Evolutionary conservation across 352 stramenopile genomes (phyloP).

Genomic region (Pythium utonaiense): DNA sequence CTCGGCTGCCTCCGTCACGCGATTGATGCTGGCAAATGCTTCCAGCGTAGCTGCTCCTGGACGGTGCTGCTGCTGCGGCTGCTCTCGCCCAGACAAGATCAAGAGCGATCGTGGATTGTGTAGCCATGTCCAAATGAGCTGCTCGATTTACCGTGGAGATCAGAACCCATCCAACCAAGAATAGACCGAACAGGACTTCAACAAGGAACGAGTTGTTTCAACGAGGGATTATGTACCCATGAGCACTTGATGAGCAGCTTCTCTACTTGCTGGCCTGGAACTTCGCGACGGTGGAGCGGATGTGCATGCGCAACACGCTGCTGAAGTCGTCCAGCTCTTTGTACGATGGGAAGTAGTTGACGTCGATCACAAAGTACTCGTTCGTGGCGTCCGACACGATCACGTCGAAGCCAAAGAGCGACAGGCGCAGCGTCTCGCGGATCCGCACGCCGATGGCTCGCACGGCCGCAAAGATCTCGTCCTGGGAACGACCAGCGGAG

Average conservation of each 20-base stretch:
- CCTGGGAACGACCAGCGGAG: conserved; percentile 24
- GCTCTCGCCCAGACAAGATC: neutral
- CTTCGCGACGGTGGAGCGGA: conserved; percentile 23
- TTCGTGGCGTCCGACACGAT: conserved; percentile 61
- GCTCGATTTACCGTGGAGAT: neutral
- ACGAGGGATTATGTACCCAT: conserved; percentile 9
- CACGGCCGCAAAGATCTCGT: conserved; percentile 54
- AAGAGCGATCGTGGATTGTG: neutral
- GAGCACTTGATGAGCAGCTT: neutral
- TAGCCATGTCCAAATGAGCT: neutral
- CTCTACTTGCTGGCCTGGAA: conserved; percentile 4
- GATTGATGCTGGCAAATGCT: neutral
- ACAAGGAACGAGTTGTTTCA: neutral
- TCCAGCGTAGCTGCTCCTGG: neutral
- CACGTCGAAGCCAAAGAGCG: conserved; percentile 84
- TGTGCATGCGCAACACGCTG: conserved; percentile 49
- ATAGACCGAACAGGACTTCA: neutral
- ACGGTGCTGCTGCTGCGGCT: neutral
- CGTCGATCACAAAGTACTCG: conserved; percentile 74
- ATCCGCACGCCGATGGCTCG: conserved; percentile 59
- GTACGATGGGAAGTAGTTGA: conserved; percentile 89
- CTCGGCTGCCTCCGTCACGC: neutral
- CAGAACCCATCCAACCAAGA: neutral
- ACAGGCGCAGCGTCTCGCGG: conserved; percentile 57
- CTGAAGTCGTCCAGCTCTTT: conserved; percentile 75